Conservation (phyloP, 2,329 filamentous ascomycete genomes). For the Domatiomyces globalis region DNA sequence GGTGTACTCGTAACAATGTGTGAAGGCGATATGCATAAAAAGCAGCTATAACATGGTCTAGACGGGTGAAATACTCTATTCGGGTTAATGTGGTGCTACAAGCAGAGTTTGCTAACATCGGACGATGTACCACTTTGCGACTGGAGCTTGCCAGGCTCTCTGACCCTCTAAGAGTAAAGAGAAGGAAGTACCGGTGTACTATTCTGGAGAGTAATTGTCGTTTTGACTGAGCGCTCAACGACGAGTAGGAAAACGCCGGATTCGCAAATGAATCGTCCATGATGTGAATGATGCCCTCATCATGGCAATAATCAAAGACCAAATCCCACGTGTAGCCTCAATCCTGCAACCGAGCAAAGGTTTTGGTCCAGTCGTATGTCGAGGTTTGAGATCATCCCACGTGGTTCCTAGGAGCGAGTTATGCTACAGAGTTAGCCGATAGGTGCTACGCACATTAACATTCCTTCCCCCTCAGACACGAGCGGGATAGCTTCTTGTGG, state of each 20-base stretch:
- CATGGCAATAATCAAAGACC: neutral
- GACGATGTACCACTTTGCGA: neutral
- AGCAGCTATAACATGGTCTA: neutral
- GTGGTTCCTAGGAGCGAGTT: neutral
- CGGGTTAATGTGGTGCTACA: neutral
- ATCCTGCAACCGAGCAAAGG: neutral
- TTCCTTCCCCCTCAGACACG: neutral
- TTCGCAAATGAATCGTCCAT: neutral
- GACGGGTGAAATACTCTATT: neutral
- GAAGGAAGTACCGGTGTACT: neutral
- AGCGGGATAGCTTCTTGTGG: neutral
- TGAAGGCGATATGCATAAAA: neutral
- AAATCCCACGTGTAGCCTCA: neutral
- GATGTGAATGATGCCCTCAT: neutral
- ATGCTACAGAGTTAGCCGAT: neutral
- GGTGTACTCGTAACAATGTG: too few species aligned
- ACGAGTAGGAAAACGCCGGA: neutral
- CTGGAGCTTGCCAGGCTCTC: neutral
- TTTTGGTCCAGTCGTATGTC: neutral
- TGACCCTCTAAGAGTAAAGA: neutral
- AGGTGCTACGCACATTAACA: neutral
- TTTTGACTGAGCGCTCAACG: neutral
- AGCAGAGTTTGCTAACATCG: neutral
- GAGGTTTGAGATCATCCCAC: neutral
- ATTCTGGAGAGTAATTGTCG: neutral